These are phyloP conservation scores for Acacia melanoxylon DNA, from an alignment of 306 rosid species.

Conservation along the genomic window DNA sequence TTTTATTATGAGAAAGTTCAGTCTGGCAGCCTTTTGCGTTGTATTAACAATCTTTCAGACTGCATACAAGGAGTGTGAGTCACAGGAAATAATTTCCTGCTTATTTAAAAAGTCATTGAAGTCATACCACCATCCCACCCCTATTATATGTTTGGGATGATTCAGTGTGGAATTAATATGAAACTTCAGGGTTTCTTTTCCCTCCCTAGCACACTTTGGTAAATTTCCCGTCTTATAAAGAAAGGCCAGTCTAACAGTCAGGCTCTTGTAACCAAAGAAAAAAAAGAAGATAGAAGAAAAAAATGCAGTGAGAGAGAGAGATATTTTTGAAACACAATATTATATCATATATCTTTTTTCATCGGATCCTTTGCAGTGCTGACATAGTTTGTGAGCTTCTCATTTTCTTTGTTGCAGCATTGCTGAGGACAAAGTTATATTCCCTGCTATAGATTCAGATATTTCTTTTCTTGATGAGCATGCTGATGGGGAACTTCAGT, in stretches of 20 bases:
- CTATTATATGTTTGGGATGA: background rate
- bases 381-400: slow-evolving; percentile 23
- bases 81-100: background rate
- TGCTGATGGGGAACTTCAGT: slow-evolving; percentile 29
- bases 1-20: background rate
- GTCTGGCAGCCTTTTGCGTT: background rate
- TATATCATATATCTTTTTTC: background rate
- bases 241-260: background rate
- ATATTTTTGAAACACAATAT: background rate
- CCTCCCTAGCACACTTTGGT: background rate
- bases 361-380: background rate
- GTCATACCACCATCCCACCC: background rate
- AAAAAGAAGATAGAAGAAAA: background rate
- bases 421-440: slow-evolving; percentile 40
- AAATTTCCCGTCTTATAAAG: background rate
- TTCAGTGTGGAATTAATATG: background rate
- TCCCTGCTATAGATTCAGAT: slow-evolving; percentile 35
- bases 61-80: background rate
- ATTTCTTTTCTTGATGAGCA: slow-evolving; percentile 32
- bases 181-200: background rate
- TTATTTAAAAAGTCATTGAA: background rate
- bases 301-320: background rate
- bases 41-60: background rate
- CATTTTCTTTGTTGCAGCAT: slow-evolving; percentile 28
- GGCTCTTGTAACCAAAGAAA: background rate